phyloP scores from a whole-genome alignment of 1,284 basidiomycete species.

The Leccinum pachyderme region DNA sequence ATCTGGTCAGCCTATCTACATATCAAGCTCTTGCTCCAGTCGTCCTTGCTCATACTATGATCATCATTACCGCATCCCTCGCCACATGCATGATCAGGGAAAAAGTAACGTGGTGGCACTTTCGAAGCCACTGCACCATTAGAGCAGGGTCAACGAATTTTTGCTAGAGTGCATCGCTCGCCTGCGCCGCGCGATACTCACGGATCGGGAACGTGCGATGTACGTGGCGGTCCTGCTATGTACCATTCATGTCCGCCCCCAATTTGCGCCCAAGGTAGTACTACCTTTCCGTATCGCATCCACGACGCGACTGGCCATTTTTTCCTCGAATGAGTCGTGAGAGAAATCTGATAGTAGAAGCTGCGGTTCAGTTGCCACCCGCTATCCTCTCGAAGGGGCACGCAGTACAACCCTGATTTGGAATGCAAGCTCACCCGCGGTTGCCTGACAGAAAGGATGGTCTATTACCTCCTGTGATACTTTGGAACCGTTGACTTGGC shows the following conservation, averaged over 20 bases:
- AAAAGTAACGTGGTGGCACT: constrained; percentile 16
- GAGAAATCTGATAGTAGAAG: constrained; percentile 12
- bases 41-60: constrained; percentile 1
- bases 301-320: constrained; percentile 9
- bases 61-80: constrained; percentile 25
- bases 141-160: constrained; percentile 10
- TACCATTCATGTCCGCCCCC: constrained; percentile 19
- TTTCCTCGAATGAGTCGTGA: constrained; percentile 8
- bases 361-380: constrained; percentile 7
- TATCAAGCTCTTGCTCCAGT: constrained; percentile 8
- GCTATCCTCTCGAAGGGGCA: constrained; percentile 18
- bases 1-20: constrained; percentile 17
- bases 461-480: constrained; percentile 20
- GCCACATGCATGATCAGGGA: constrained; percentile 20
- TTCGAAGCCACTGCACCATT: constrained; percentile 9
- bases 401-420: constrained; percentile 16
- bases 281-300: constrained; percentile 25
- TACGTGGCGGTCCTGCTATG: background rate
- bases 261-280: constrained; percentile 15
- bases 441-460: constrained; percentile 15
- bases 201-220: constrained; percentile 15
- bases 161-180: constrained; percentile 13
- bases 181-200: constrained; percentile 4
- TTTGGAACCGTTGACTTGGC: constrained; percentile 28
- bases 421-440: constrained; percentile 15